Evolutionary conservation across 352 stramenopile species (phyloP).

Genomic region (Globisporangium canariense): DNA sequence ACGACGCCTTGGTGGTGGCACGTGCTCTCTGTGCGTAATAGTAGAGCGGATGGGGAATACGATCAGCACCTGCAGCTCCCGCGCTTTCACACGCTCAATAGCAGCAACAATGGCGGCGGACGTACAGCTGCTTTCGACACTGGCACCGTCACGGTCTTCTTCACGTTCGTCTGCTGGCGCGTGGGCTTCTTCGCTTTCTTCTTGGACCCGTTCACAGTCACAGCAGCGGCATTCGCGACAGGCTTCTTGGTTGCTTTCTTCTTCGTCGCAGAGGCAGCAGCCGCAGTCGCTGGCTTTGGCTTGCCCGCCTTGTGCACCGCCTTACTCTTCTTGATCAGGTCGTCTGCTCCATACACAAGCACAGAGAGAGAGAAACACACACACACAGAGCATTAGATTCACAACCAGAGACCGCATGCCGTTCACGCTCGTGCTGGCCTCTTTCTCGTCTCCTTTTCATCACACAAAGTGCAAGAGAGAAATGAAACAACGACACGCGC

Average conservation of each 20-base stretch:
- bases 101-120: slow-evolving; percentile 4
- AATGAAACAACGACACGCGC: background rate
- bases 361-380: background rate
- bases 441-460: background rate
- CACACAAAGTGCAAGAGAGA: background rate
- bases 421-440: background rate
- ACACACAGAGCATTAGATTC: background rate
- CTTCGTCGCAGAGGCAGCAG: background rate
- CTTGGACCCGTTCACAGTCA: slow-evolving; percentile 1
- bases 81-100: background rate
- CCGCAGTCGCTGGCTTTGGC: slow-evolving; percentile 9
- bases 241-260: slow-evolving; percentile 16
- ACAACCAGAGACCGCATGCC: background rate
- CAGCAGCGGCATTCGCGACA: background rate
- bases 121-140: slow-evolving; percentile 61
- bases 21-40: slow-evolving; percentile 29
- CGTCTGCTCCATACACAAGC: slow-evolving; percentile 21
- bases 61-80: background rate
- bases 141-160: slow-evolving; percentile 68
- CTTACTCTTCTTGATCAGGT: slow-evolving; percentile 41
- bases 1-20: slow-evolving; percentile 40
- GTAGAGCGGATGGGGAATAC: background rate
- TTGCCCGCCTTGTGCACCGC: slow-evolving; percentile 21
- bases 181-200: slow-evolving; percentile 21
- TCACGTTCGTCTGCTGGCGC: slow-evolving; percentile 64